Base-by-base conservation (phyloP, 495 filamentous ascomycete species). In the Penicillium longicatenatum region DNA sequence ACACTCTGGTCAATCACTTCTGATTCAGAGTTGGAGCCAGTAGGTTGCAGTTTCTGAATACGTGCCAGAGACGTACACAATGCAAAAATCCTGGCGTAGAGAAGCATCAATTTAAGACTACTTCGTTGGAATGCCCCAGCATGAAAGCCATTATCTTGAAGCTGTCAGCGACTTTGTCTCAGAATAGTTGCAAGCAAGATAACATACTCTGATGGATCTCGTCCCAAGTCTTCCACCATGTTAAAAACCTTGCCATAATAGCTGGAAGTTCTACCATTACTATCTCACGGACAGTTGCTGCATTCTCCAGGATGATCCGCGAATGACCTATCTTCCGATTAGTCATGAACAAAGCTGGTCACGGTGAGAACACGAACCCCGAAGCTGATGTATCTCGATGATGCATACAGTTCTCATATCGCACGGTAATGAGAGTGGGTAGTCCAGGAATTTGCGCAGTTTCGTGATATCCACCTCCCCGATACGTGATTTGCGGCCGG, bases 391-490 rank as follows among this genome's bases (percentile, higher is more conserved):
- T 47, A 75, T 54, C 43, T 77, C 75, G 54, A 77, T 75, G 6
- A 77, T 76, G 14, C 58, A 74, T 7, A 77, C 68, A 5, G 73
- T 77, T 2, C 75, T 70, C 70, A 77, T 71, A 55, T 77, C 75
- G 49, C 65, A 70, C 3, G 72, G 73, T n/a, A 77, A 55, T 1
- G 75, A 75, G 4, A 77, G 70, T 6, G 75, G 75, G 58, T 76
- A 76, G 21, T 77, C 73, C 0, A 77, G 59, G 43, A 77, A 76
- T 29, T 57, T 72, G 24, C 71, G 69, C 14, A 77, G 58, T 51
- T 77, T 77, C 24, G 58, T 62, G 14, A 73, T 60, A 58, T 76
- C 71, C 1, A 77, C 75, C 52, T 75, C 75, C 5, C 65, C 71
- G 26, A 77, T 71, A 9, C 75, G 72, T 0, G 75, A 77, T 52